Base-by-base conservation (phyloP, 192 early-diverging fungal genomes). In the Rhizoclosmatium sp. region DNA sequence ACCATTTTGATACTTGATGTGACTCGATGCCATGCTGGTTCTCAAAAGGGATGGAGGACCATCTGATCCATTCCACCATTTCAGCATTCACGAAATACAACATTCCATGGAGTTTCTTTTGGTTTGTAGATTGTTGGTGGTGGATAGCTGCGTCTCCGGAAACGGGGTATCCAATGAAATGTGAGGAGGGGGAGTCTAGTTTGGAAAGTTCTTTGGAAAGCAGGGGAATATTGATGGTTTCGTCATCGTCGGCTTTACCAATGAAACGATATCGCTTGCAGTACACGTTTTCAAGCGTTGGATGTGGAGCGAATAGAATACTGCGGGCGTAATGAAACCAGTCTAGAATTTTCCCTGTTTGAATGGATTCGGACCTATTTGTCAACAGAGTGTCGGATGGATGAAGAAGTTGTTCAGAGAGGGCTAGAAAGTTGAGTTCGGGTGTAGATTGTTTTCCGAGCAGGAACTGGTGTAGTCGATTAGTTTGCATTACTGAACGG, bases 301-400 rank as follows among this genome's bases (percentile, higher is more conserved):
- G 45, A 44, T 62, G 72, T 4, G 39, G 44, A 45, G 45, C 39
- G 58, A 40, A 61, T 3, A 44, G 16, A 44, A 23, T 4, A 31
- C 12, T 16, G 16, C 69, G 69, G 40, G 72, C 59, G 45, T 46
- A 41, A 14, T 59, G 19, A 44, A 75, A 75, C 72, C 72, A 75
- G 16, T 75, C 59, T 12, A 61, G 60, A 62, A 62, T 75, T 42
- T 75, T 75, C 3, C 72, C 72, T 19, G 31, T 31, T 42, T 75
- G 7, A 39, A 4, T 39, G 56, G 4, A 7, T 46, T 62, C 72
- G 7, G n/a, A 12, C 5, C 54, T 14, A 9, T 10, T 23, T 21
- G 59, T 59, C 3, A 61, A 14, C 5, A 75, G 19, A 44, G 59
- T 75, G 58, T 75, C 72, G 54, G 19, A 5, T 14, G 72, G 72